Evolutionary conservation across 1,284 basidiomycete genomes (phyloP).

Genomic region (Psilocybe mexicana): DNA sequence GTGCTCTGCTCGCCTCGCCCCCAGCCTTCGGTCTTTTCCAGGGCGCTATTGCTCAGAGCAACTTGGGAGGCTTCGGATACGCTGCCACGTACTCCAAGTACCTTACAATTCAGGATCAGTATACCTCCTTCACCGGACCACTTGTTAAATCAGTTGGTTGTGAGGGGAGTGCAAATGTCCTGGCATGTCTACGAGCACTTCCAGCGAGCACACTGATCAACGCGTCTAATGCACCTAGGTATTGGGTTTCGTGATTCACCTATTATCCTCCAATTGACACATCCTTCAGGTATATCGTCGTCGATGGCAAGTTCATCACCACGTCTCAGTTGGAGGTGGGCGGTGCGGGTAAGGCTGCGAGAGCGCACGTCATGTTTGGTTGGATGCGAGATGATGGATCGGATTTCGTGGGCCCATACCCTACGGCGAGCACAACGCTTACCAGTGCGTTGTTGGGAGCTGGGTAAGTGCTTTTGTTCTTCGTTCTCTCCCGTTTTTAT

Average conservation of each 20-base stretch:
- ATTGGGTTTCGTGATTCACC: neutral
- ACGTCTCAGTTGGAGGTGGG: conserved; percentile 40
- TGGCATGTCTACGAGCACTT: conserved; percentile 27
- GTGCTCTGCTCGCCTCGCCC: conserved; percentile 44
- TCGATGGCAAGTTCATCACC: conserved; percentile 46
- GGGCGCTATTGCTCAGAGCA: conserved; percentile 49
- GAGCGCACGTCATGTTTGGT: conserved; percentile 48
- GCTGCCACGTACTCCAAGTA: conserved; percentile 35
- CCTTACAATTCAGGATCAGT: conserved; percentile 27
- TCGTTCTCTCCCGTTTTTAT: neutral
- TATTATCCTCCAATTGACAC: neutral
- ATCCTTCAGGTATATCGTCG: conserved; percentile 40
- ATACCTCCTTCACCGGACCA: conserved; percentile 15
- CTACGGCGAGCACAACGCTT: conserved; percentile 21
- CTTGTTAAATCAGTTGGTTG: conserved; percentile 28
- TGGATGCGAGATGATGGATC: conserved; percentile 43
- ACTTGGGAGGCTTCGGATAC: conserved; percentile 46
- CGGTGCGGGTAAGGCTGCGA: conserved; percentile 38
- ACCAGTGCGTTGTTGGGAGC: conserved; percentile 22
- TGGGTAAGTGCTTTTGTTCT: conserved; percentile 21
- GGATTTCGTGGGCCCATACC: conserved; percentile 33
- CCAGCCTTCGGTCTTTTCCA: conserved; percentile 46
- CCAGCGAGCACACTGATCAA: conserved; percentile 23
- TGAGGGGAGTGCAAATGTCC: conserved; percentile 21
- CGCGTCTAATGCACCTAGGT: conserved; percentile 26